Evolutionary conservation across 78 protist species (phyloP).

Genomic region (Dictyostelium brefeldianum): DNA sequence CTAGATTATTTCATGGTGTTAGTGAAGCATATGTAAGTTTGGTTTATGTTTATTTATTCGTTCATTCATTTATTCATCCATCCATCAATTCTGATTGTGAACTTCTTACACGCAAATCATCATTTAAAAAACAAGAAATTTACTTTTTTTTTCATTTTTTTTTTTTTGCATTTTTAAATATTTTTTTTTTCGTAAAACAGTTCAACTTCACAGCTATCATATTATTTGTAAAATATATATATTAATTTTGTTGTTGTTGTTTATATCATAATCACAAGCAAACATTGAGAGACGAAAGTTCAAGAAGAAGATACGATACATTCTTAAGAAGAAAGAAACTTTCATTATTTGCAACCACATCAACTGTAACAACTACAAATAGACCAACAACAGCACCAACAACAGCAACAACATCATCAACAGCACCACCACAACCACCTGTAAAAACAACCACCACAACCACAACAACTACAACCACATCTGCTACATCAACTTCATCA

Average conservation of each 20-base stretch:
- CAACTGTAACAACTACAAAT: slow-evolving; percentile 4
- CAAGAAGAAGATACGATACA: slow-evolving; percentile 13
- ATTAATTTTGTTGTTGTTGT: neutral
- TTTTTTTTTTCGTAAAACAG: neutral
- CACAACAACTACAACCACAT: neutral
- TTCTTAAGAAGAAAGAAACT: neutral
- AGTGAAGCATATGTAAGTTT: slow-evolving; percentile 29
- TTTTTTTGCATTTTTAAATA: neutral
- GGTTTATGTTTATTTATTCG: too few relatives aligned
- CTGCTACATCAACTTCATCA: neutral
- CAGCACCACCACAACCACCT: neutral
- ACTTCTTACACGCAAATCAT: too few relatives aligned
- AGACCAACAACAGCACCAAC: neutral
- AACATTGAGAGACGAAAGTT: neutral
- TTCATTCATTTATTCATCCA: too few relatives aligned
- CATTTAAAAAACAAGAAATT: neutral
- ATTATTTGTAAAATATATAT: neutral
- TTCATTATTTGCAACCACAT: neutral
- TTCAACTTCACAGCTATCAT: neutral
- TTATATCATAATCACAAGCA: neutral
- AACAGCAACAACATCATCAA: neutral
- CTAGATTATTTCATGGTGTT: neutral
- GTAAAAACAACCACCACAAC: neutral
- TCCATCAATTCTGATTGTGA: too few relatives aligned
- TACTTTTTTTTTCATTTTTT: neutral